These are phyloP conservation scores for Tetradesmus lagerheimii DNA, from an alignment of 139 green algal genomes.

Conservation along the genomic window DNA sequence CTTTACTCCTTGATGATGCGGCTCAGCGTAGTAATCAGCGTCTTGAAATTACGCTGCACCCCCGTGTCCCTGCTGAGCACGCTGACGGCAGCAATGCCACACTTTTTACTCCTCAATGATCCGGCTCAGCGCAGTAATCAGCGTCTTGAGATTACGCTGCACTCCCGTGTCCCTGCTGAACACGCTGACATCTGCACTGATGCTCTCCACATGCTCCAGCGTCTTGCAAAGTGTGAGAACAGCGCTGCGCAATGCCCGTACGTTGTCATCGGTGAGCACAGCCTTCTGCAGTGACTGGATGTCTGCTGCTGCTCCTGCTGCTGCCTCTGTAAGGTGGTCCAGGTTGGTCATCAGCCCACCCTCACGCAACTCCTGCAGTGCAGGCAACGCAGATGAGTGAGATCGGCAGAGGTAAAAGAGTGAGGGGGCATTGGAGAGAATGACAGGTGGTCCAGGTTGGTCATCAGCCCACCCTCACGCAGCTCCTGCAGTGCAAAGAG, in stretches of 20 bases:
- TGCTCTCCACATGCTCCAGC: conserved; percentile 84
- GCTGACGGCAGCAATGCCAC: conserved; percentile 69
- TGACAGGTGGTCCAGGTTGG: too few species aligned
- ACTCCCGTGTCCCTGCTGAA: conserved; percentile 83
- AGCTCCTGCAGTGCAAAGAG: conserved; percentile 57
- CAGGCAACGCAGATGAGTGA: not conserved
- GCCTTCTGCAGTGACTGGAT: conserved; percentile 86
- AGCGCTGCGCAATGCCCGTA: conserved; percentile 79
- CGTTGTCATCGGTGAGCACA: conserved; percentile 95
- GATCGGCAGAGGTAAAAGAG: too few species aligned
- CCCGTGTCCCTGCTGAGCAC: conserved; percentile 71
- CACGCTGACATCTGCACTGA: conserved; percentile 74
- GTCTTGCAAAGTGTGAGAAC: conserved; percentile 84
- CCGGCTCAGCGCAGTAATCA: conserved; percentile 87
- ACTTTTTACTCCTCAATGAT: conserved; percentile 83
- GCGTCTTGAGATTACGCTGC: conserved; percentile 87
- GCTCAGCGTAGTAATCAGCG: conserved; percentile 87
- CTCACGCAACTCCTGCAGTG: conserved; percentile 68
- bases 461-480: conserved; percentile 81
- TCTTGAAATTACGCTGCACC: conserved; percentile 85
- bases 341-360: conserved; percentile 85
- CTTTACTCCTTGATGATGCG: conserved; percentile 85
- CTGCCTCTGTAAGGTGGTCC: conserved; percentile 86
- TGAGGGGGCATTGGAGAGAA: too few species aligned
- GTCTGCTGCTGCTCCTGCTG: conserved; percentile 83